Evolutionary conservation across 371 early-diverging fungal species (phyloP), one percentile per base, ranked within the genome.

Genomic region (Mortierella sp.): DNA sequence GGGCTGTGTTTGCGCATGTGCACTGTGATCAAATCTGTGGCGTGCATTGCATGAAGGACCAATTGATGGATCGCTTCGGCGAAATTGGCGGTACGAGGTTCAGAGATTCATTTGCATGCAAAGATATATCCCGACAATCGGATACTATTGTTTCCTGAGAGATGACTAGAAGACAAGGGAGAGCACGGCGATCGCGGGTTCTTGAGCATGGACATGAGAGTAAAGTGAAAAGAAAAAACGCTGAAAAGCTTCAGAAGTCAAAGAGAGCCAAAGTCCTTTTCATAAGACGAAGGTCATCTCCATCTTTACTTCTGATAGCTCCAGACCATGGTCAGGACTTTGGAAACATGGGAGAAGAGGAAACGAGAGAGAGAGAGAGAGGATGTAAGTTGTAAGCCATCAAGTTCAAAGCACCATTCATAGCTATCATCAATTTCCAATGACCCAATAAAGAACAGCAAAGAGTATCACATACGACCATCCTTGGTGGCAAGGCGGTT

Each of bases 401-500:
- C 49, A 26, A 18, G 27, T 13, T 18, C 34, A 39, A 1, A 30
- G 28, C 13, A n/a, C 14, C 21, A 39, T 2, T 16, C 19, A 23
- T 39, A 12, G 12, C 2, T 31, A 8, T 19, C 30, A 50, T 30
- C 34, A 18, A 7, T 3, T 31, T 13, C 26, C 34, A 42, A 54
- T 8, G 23, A 41, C 7, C 7, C 21, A 54, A 6, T 24, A 56
- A 54, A 38, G 31, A 12, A 38, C 13, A 14, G n/a, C 3, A 47
- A 45, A 28, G 45, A 48, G 19, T 23, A 31, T 46, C n/a, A 72
- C 73, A 13, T 73, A 73, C 73, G 54, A 62, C 98, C 98, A 84
- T 95, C 94, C 76, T 89, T 79, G 82, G 95, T 92, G 72, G 96
- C 92, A 64, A 98, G 87, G 72, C 97, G 93, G 96, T 98, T 97